These are phyloP conservation scores for Sordariomycetes sp. DNA, from an alignment of 2,329 filamentous ascomycete genomes.

Conservation along the genomic window DNA sequence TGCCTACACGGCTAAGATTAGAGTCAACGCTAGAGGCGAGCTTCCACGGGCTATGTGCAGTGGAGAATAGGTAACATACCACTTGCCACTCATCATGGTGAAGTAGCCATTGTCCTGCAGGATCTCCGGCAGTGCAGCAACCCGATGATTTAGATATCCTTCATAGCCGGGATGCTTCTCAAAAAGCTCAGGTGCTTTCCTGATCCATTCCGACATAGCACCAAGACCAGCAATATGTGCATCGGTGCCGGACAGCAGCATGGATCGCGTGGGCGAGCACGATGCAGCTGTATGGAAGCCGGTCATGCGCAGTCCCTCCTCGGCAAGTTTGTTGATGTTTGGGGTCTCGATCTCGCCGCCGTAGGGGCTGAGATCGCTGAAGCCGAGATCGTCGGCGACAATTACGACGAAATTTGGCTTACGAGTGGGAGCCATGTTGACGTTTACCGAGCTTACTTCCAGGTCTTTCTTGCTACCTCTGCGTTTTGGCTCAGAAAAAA, in stretches of 20 bases:
- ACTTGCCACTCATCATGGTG: constrained; percentile 49
- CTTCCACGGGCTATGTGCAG: background rate
- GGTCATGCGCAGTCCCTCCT: constrained; percentile 40
- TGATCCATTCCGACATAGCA: constrained; percentile 1
- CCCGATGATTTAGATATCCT: constrained; percentile 45
- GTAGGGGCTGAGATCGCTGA: constrained; percentile 49
- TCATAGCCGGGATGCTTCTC: constrained; percentile 21
- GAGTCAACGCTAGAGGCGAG: constrained; percentile 23
- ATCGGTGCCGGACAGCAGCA: constrained; percentile 22
- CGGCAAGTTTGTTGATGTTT: constrained; percentile 43
- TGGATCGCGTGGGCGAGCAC: constrained; percentile 52
- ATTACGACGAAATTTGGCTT: constrained; percentile 54
- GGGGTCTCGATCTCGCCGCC: constrained; percentile 53
- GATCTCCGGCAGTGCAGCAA: constrained; percentile 43
- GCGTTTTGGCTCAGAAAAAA: no score
- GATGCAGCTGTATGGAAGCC: constrained; percentile 55
- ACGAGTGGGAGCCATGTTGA: no score
- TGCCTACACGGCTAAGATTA: no score
- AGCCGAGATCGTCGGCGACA: constrained; percentile 51
- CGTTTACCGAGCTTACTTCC: no score
- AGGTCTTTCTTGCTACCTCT: no score
- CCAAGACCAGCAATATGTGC: constrained; percentile 41
- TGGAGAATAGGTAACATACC: constrained; percentile 31
- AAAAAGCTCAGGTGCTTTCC: background rate
- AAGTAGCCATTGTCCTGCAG: constrained; percentile 47